These are phyloP conservation scores for Parastagonospora nodorum DNA, from an alignment of 2,329 filamentous ascomycete genomes.

Conservation along the genomic window DNA sequence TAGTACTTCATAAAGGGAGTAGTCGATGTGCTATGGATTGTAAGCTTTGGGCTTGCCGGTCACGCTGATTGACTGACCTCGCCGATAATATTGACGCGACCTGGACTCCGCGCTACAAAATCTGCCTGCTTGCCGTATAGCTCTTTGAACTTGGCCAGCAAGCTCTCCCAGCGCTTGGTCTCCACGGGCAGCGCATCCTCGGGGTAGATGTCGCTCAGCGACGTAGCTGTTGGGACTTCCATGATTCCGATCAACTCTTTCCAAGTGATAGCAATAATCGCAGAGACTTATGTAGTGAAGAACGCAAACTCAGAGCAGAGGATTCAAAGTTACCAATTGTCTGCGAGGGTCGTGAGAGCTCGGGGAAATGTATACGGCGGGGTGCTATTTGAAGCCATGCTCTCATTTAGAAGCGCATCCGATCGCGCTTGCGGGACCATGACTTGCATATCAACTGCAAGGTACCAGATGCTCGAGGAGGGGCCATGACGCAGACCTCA, in stretches of 20 bases:
- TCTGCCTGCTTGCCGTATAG: constrained; percentile 72
- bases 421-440: constrained; percentile 13
- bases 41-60: constrained; percentile 15
- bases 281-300: too few relatives aligned
- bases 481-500: background rate
- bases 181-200: constrained; percentile 71
- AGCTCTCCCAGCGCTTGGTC: constrained; percentile 73
- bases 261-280: too few relatives aligned
- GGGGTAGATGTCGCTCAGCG: constrained; percentile 83
- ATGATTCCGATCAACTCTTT: constrained; percentile 17
- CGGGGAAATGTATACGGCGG: constrained; percentile 24
- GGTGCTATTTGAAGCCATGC: constrained; percentile 30
- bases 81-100: constrained; percentile 96
- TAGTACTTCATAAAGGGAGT: constrained; percentile 93
- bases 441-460: constrained; percentile 19
- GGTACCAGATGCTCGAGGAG: constrained; percentile 9
- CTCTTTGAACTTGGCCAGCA: constrained; percentile 73
- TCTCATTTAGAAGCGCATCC: constrained; percentile 22
- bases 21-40: constrained; percentile 80
- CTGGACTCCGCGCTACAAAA: constrained; percentile 88
- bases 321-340: background rate
- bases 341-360: constrained; percentile 19
- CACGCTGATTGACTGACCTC: constrained; percentile 56
- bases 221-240: constrained; percentile 73
- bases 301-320: background rate